Conservation (phyloP, 257 asterid genomes). For the Primulina tabacum region DNA sequence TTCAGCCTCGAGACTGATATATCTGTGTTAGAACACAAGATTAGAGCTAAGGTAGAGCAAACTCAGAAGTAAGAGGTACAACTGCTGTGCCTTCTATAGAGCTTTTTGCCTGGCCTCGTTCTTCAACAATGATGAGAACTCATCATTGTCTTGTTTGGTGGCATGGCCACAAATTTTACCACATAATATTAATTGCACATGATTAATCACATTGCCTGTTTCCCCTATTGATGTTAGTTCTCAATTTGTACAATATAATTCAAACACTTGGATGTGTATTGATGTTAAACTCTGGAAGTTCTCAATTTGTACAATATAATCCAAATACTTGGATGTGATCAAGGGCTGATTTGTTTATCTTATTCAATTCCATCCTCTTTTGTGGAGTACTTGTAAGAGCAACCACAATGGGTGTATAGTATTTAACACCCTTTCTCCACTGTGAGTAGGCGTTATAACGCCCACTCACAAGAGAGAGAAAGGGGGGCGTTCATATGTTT, state of each 20-base stretch:
- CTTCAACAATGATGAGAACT: constrained; percentile 35
- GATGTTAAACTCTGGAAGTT: constrained; percentile 21
- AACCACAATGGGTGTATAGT: too few relatives aligned
- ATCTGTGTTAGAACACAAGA: constrained; percentile 82
- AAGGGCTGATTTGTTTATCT: not conserved
- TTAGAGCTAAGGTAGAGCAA: constrained; percentile 87
- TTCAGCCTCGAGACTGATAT: constrained; percentile 79
- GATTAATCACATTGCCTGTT: constrained; percentile 22
- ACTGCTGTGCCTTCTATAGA: not conserved
- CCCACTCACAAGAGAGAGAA: too few relatives aligned
- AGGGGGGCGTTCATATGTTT: too few relatives aligned
- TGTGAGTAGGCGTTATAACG: too few relatives aligned
- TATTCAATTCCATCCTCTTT: not conserved
- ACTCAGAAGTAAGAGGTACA: constrained; percentile 45
- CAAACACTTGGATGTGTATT: not conserved
- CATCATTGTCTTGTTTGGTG: constrained; percentile 29
- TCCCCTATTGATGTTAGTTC: constrained; percentile 26
- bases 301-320: constrained; percentile 9
- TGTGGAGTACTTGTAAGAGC: too few relatives aligned
- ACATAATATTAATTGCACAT: constrained; percentile 31
- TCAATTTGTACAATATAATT: constrained; percentile 5
- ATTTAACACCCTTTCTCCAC: too few relatives aligned
- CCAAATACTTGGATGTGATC: not conserved
- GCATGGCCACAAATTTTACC: constrained; percentile 32
- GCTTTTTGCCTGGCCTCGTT: constrained; percentile 21